Evolutionary conservation across 192 early-diverging fungal genomes (phyloP), one percentile per base, ranked within the genome.

Genomic region (Oehlia diaphana): DNA sequence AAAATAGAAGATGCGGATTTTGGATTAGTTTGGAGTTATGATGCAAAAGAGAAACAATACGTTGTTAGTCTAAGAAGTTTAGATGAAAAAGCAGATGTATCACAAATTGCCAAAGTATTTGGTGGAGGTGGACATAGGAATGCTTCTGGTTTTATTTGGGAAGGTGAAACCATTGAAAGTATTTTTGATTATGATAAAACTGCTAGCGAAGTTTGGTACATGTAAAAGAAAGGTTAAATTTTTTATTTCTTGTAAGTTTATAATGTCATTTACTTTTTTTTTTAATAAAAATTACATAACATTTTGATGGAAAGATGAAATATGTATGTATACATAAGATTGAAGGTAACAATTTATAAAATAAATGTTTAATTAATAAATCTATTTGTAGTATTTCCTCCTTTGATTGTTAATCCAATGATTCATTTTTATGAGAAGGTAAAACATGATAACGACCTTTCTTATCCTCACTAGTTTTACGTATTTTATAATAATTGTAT

Each of bases 401-500:
- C 39, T 8, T 42, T 42, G 5, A 42, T 42, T 12, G 44, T 12
- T 67, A 67, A 67, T 67, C 65, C 16, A 28, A 33, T 67, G 65
- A 67, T 16, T 67, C 28, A 73, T 73, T 53, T 26, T 73, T 73
- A 23, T 73, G 39, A 28, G 71, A 10, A 23, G 71, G 49, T 53
- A 73, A 35, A 42, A 28, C 71, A 9, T 73, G 71, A n/a, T 73
- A 73, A 28, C 42, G 71, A 50, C 44, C 71, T 44, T 73, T 73
- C 6, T 49, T 49, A 75, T 63, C 74, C 9, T 23, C 16, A 65
- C 19, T 77, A 49, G 9, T 5, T 33, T 63, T 65, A 19, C 28
- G 14, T n/a, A 78, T 69, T 69, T 78, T 78, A 35, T 78, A 78
- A 61, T 78, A 78, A 53, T 78, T 78, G 31, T 78, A 78, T n/a